Base-by-base conservation (phyloP, 306 rosid species). In the Cotoneaster glaucophyllus region DNA sequence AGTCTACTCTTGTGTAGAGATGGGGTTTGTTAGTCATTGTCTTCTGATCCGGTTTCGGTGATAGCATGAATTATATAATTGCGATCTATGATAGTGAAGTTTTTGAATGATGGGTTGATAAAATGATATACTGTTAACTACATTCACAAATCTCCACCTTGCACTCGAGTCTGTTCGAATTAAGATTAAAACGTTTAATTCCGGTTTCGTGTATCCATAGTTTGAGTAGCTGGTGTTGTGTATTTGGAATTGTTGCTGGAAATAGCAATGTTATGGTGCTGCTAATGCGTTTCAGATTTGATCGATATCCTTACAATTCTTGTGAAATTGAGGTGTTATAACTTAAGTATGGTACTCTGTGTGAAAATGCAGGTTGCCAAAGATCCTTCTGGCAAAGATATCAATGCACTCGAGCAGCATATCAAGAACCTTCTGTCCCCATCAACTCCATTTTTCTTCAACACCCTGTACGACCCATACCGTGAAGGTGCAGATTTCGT, bases 391-490 rank as follows among this genome's bases (percentile, higher is more conserved):
- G 97, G 96, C 19, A 83, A 88, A 68, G 91, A 88, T 21, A 90
- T 92, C 52, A 85, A 92, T 71, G 97, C 93, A 0, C 86, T 92
- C 50, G 87, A 90, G 75, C 96, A 92, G 77, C 97, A 92, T 74
- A 83, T 92, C 37, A 86, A 87, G 90, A 92, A 92, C 87, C 77
- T 92, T 68, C 67, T 83, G 84, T 64, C 84, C 52, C 97, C 96
- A 61, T 87, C 97, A 9, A 92, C 92, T 29, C 97, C 97, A 12
- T 90, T 87, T 76, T 90, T 90, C 85, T 92, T 88, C 82, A 90
- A 92, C 86, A 92, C 96, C 73, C 81, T 92, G 15, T 92, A 92
- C 71, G 97, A 92, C 52, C 97, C 97, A 12, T 92, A 87, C 82
- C 86, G 96, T 79, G 92, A 90, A 1, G 96, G 97, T 45, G 72